Evolutionary conservation across 192 early-diverging fungal species (phyloP).

Genomic region (Coemansia sp.): DNA sequence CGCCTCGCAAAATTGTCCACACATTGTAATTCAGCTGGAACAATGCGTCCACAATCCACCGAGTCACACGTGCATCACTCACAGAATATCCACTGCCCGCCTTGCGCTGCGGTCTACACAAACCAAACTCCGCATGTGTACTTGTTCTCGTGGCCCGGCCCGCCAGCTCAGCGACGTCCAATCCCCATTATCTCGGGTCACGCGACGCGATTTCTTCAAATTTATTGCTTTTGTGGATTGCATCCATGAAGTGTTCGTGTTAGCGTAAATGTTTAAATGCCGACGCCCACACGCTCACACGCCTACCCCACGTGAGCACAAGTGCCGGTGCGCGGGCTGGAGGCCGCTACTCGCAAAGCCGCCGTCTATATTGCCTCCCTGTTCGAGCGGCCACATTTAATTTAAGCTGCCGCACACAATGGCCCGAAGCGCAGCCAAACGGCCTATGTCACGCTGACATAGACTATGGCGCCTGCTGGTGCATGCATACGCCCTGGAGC

Average conservation of each 20-base stretch:
- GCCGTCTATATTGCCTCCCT: neutral
- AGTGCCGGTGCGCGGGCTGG: neutral
- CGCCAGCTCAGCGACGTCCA: neutral
- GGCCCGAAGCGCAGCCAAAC: too few relatives aligned
- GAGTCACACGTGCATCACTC: neutral
- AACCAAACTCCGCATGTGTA: neutral
- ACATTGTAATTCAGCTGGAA: neutral
- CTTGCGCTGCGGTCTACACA: neutral
- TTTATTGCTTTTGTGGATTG: too few relatives aligned
- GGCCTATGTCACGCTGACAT: too few relatives aligned
- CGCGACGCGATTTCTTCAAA: neutral
- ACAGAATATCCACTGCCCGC: neutral
- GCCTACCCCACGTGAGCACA: constrained; percentile 1
- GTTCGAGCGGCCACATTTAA: too few relatives aligned
- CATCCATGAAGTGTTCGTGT: neutral
- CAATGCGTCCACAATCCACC: neutral
- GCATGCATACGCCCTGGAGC: too few relatives aligned
- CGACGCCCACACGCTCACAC: neutral
- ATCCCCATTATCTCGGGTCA: neutral
- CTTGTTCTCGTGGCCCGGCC: neutral
- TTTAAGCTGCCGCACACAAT: neutral
- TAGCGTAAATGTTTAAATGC: too few relatives aligned
- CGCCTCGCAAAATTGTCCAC: neutral
- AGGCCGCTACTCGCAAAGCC: neutral
- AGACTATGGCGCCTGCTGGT: too few relatives aligned